A percentile compares a stretch with the other conserved stretches of the same genome.
These are phyloP conservation scores for Mycosphaerella arachidis DNA, from an alignment of 2,329 filamentous ascomycete genomes.

Conservation along the genomic window DNA sequence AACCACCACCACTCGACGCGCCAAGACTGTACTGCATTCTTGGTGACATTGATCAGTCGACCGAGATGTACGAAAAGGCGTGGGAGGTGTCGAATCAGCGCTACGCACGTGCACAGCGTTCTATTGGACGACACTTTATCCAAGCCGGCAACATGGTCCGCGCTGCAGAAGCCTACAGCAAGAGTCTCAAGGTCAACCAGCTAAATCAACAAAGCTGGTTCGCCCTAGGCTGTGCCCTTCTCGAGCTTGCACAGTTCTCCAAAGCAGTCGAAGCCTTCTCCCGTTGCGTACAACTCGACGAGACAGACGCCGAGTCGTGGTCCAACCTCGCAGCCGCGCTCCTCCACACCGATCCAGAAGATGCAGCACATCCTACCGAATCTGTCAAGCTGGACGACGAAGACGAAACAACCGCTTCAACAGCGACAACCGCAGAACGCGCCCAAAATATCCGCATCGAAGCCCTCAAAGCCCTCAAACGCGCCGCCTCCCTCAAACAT, in stretches of 20 bases:
- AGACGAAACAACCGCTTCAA: conserved; percentile 25
- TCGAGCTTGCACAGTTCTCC: conserved; percentile 71
- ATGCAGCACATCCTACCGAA: conserved; percentile 15
- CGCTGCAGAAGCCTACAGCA: conserved; percentile 72
- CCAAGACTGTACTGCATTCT: conserved; percentile 89
- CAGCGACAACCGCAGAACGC: conserved; percentile 34
- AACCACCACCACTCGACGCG: conserved; percentile 72
- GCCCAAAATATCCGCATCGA: conserved; percentile 64
- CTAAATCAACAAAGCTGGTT: conserved; percentile 84
- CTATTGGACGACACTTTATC: conserved; percentile 74
- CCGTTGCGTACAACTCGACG: conserved; percentile 76
- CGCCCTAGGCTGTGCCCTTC: conserved; percentile 78
- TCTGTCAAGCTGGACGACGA: conserved; percentile 30
- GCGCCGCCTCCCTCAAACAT: conserved; percentile 75
- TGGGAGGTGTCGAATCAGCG: conserved; percentile 80
- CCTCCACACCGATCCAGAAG: conserved; percentile 38
- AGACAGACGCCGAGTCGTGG: conserved; percentile 88
- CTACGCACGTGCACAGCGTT: conserved; percentile 82
- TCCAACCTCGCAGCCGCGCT: conserved; percentile 87
- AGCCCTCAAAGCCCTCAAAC: conserved; percentile 78
- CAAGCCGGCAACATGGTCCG: conserved; percentile 60
- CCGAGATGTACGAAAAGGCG: conserved; percentile 72
- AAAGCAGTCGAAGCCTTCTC: conserved; percentile 80
- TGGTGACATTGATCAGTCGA: conserved; percentile 77
- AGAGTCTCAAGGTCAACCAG: conserved; percentile 73